Evolutionary conservation across 2,329 filamentous ascomycete genomes (phyloP), one percentile per base, ranked within the genome.

Genomic region (Clonostachys rosea): DNA sequence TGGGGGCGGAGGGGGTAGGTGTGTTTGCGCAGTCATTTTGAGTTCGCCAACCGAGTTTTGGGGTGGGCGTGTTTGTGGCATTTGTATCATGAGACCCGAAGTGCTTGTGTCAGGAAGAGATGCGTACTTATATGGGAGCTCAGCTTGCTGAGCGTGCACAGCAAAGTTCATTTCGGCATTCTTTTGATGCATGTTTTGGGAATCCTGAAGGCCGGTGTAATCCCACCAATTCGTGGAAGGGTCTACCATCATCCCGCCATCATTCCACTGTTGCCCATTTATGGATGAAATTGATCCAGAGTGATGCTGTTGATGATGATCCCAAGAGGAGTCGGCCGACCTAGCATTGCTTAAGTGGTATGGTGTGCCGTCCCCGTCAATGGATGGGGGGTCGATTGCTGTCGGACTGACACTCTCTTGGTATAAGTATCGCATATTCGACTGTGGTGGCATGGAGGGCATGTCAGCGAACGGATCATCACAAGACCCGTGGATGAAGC

Each of bases 81-180:
- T 76, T 54, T 79, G 73, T 49, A 80, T 75, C 71, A 77, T 74
- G 49, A 79, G 70, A 2, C 73, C 73, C 24, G 59, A 54, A 12
- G 55, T 52, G 51, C 58, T 60, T 42, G 62, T 55, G 40, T 65
- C 61, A 18, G 64, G 55, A 49, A 64, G 48, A 8, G 49, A 40
- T 12, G 56, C 59, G 14, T 69, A 71, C 41, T 72, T 68, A 47
- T 71, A 73, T 1, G 66, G 56, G 39, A 73, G 56, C 17, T 69
- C 66, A 9, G 58, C 55, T 17, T 71, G 69, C 40, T 71, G 68
- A 13, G 58, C 59, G 47, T 72, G 68, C 57, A 71, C 65, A 45
- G 63, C 58, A 12, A 73, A 53, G 52, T 71, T 70, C 43, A 69
- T 56, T 33, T 60, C 62, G 16, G 64, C 61, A 45, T 67, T 66